A percentile compares a stretch with the other conserved stretches of the same genome.
These are phyloP conservation scores for Rubia peregrina DNA, from an alignment of 305 asterid genomes.

Conservation along the genomic window DNA sequence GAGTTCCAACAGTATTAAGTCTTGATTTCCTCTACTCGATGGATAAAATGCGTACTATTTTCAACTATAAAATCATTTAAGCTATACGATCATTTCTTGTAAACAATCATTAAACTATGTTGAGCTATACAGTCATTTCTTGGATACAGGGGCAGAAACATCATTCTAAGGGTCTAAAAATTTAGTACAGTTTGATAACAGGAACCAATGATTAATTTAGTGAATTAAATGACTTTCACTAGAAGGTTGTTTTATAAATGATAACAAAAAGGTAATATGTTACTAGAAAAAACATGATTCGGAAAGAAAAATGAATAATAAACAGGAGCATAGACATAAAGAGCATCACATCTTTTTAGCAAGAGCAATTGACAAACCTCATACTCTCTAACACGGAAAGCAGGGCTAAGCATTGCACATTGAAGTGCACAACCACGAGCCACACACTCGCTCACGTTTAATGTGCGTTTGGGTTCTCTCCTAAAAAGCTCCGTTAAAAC, in stretches of 20 bases:
- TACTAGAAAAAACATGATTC: neutral
- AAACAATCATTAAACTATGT: neutral
- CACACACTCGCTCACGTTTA: constrained; percentile 97
- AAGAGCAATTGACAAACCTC: constrained; percentile 49
- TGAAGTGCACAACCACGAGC: constrained; percentile 95
- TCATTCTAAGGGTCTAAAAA: neutral
- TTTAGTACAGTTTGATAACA: neutral
- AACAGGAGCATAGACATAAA: constrained; percentile 5
- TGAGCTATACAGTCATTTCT: neutral
- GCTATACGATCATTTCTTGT: no score
- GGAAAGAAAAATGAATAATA: neutral
- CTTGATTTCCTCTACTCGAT: neutral
- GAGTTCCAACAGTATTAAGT: neutral
- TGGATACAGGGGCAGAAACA: neutral
- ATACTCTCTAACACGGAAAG: constrained; percentile 65
- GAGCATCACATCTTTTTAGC: neutral
- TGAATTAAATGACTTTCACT: neutral
- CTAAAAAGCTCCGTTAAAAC: constrained; percentile 51
- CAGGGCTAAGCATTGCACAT: constrained; percentile 95
- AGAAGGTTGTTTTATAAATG: neutral
- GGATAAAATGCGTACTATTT: neutral
- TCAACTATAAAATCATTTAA: no score
- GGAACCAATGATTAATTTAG: neutral
- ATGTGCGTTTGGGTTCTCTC: constrained; percentile 70
- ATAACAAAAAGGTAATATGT: neutral